phyloP scores from a whole-genome alignment of 2,329 filamentous ascomycete genomes.

The Aspergillaceae sp. region DNA sequence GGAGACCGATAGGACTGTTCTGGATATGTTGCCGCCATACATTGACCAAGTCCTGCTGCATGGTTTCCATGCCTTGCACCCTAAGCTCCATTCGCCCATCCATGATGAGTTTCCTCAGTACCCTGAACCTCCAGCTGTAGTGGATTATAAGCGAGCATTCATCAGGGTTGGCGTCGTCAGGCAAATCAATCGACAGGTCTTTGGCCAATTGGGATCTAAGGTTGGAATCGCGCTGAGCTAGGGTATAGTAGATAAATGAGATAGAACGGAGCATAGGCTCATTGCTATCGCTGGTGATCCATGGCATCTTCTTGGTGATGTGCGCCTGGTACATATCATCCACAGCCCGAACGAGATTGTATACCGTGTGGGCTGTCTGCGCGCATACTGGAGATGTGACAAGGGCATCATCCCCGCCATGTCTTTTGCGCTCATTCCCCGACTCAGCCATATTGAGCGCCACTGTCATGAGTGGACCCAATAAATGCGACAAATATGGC shows the following conservation, averaged over 20 bases:
- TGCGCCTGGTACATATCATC: slow-evolving; percentile 31
- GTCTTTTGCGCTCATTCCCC: slow-evolving; percentile 18
- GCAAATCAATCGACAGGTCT: slow-evolving; percentile 28
- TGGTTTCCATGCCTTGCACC: slow-evolving; percentile 64
- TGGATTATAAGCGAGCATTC: slow-evolving; percentile 28
- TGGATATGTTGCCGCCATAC: slow-evolving; percentile 56
- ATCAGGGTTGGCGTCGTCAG: slow-evolving; percentile 16
- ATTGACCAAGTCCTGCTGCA: slow-evolving; percentile 61
- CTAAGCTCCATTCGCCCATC: slow-evolving; percentile 87
- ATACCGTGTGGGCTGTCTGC: slow-evolving; percentile 15
- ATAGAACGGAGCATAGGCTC: slow-evolving; percentile 28
- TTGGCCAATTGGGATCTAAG: slow-evolving; percentile 27
- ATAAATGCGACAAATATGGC: slow-evolving; percentile 16
- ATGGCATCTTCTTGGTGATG: slow-evolving; percentile 35
- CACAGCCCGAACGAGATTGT: slow-evolving; percentile 22
- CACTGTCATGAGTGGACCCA: slow-evolving; percentile 17
- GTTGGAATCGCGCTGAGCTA: slow-evolving; percentile 22
- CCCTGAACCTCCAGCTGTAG: slow-evolving; percentile 59
- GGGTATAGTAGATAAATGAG: slow-evolving; percentile 20
- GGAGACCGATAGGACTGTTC: slow-evolving; percentile 29
- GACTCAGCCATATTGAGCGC: slow-evolving; percentile 23
- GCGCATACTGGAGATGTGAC: slow-evolving; percentile 11
- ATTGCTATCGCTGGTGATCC: slow-evolving; percentile 36
- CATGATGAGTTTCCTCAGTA: slow-evolving; percentile 63
- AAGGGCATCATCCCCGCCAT: slow-evolving; percentile 13